A percentile compares a stretch with the other conserved stretches of the same genome.
Conservation (phyloP, 208 protist genomes). For the Leishmania aethiopica region DNA sequence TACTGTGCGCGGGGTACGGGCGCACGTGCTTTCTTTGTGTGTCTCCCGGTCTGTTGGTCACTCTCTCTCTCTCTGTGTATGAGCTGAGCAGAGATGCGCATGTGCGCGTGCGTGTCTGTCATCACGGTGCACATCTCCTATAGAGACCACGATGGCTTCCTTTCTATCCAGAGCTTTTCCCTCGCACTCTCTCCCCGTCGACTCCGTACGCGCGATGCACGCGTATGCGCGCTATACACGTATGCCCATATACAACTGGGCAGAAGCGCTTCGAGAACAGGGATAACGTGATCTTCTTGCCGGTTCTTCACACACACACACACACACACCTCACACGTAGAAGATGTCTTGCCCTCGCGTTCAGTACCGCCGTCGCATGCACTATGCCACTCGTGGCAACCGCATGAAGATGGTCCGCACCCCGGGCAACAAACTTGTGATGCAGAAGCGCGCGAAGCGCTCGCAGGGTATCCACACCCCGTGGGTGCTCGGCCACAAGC, state of each 20-base stretch:
- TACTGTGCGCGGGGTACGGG: background rate
- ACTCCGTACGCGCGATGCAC: background rate
- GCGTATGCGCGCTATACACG: background rate
- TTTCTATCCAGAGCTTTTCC: constrained; percentile 7
- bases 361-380: constrained; percentile 79
- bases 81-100: constrained; percentile 4
- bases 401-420: constrained; percentile 86
- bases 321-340: background rate
- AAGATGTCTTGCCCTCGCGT: constrained; percentile 74
- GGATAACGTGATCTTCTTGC: background rate
- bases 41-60: background rate
- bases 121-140: background rate
- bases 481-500: constrained; percentile 93
- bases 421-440: constrained; percentile 92
- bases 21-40: background rate
- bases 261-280: background rate
- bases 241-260: background rate
- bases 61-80: background rate
- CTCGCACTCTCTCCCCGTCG: background rate
- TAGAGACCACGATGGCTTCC: background rate
- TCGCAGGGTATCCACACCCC: constrained; percentile 92
- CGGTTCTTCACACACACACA: background rate
- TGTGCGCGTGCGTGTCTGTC: background rate
- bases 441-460: constrained; percentile 96
- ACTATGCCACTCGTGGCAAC: constrained; percentile 80